Evolutionary conservation across 2,329 filamentous ascomycete genomes (phyloP), one percentile per base, ranked within the genome.

Genomic region (Neofusicoccum laricinum): DNA sequence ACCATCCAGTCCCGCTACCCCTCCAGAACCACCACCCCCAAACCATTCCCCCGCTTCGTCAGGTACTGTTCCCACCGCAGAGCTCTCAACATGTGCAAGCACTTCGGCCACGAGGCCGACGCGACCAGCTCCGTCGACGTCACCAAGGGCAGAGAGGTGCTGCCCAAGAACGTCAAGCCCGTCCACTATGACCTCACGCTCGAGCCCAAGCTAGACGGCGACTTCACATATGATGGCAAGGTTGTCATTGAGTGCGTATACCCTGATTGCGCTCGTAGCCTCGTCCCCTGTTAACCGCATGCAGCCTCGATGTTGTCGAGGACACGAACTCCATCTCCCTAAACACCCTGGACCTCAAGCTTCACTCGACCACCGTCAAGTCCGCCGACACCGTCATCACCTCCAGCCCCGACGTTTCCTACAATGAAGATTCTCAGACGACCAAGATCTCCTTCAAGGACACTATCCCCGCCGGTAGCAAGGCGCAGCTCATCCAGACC

Each of bases 141-240:
- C 70, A 79, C 84, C 61, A 84, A 85, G 70, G 88, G 86, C 68
- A 89, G 94, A 71, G 90, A 96, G 82, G 89, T 98, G 69, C 85
- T 98, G 71, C 95, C 94, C 61, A 88, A 89, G 79, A 96, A 97
- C 74, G 92, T 97, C 72, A 90, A 94, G 77, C 93, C 94, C n/a
- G 80, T 85, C 43, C 93, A 98, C 81, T 98, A 98, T 80, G 88
- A 96, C 77, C 80, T 98, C 71, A 95, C 91, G 1, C 84, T 98
- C 67, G 95, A 98, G 81, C 93, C 94, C 63, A 87, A 97, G 81
- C 91, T 98, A 71, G 85, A 90, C 71, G 55, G 55, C 41, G 93
- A 90, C 68, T 92, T 95, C 78, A 92, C 88, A 68, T 98, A 94
- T 76, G 86, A 94, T 66, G 94, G 94, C 69, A 89, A 85, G 11